Base-by-base conservation (phyloP, 2,329 filamentous ascomycete species). In the Claviceps pazoutovae region DNA sequence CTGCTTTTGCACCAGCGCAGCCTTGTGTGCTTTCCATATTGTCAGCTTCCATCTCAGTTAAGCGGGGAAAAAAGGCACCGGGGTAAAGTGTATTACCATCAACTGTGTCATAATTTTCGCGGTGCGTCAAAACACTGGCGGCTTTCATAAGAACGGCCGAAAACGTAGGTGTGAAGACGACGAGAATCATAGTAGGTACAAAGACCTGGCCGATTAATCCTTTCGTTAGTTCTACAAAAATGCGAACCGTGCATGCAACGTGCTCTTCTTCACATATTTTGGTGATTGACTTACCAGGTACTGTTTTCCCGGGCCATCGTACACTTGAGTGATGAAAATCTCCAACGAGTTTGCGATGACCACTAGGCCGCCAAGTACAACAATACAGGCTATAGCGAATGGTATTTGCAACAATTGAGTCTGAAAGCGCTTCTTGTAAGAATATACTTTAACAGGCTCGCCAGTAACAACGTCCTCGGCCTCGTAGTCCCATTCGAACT, bases 321-420 rank as follows among this genome's bases (percentile, higher is more conserved):
- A 97, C 16, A 97, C 82, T 67, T 98, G 89, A 0, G 86, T 90
- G 58, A 98, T 88, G 69, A 97, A 96, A 36, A 97, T 88, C 64
- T 98, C 93, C 55, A 96, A 87, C 7, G 83, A 86, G 66, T 97
- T 97, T 62, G 88, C 93, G 14, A 80, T 80, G 13, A 86, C 82
- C 57, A 97, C 95, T 59, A 97, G 73, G 17, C 82, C 81, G 1
- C 91, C 91, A 6, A 97, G 76, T 1, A 85, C 78, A 23, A 82
- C 53, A 7, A 83, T 72, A 36, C 88, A 90, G 11, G 80, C 74
- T 5, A 94, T 65, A 0, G 88, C 87, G 67, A 98, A 96, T 0
- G 90, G 90, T 2, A 95, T 71, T 62, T 94, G 85, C 16, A 95
- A 73, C 45, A 91, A 65, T 66, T 96, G 90, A 26, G 86, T 80